Evolutionary conservation across 1,284 basidiomycete genomes (phyloP).

Genomic region (Ceratobasidium sp.): DNA sequence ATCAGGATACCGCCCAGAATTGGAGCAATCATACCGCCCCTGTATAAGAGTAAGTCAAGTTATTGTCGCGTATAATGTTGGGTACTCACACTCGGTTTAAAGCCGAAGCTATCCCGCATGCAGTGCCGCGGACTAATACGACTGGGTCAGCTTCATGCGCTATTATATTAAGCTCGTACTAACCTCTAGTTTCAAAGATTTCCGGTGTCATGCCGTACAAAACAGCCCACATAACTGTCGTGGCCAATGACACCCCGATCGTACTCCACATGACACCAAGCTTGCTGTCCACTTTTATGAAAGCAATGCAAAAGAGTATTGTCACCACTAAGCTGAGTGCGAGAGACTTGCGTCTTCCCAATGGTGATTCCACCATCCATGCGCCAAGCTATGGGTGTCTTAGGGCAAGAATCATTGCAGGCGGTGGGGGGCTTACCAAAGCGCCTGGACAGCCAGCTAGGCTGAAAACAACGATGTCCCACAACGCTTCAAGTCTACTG

Average conservation of each 20-base stretch:
- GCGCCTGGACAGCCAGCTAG: conserved; percentile 89
- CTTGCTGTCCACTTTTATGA: conserved; percentile 70
- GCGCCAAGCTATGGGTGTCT: conserved; percentile 76
- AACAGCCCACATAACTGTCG: conserved; percentile 92
- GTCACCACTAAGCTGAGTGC: conserved; percentile 86
- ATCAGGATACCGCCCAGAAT: conserved; percentile 84
- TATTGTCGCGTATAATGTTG: conserved; percentile 8
- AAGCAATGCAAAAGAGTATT: conserved; percentile 78
- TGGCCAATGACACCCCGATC: conserved; percentile 82
- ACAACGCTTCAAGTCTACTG: conserved; percentile 68
- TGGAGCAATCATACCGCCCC: conserved; percentile 91
- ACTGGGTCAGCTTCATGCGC: not conserved
- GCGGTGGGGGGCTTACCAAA: conserved; percentile 59
- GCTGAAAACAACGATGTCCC: conserved; percentile 85
- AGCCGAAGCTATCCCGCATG: conserved; percentile 90
- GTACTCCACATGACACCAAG: conserved; percentile 78
- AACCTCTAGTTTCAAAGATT: conserved; percentile 74
- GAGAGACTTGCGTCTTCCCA: conserved; percentile 82
- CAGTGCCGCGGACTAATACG: conserved; percentile 81
- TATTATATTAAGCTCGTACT: not conserved
- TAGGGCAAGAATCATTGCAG: not conserved
- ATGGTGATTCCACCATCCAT: conserved; percentile 80
- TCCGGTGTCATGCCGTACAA: conserved; percentile 93
- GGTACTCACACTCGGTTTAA: conserved; percentile 80
- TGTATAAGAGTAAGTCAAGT: conserved; percentile 51